A percentile compares a stretch with the other conserved stretches of the same genome.
phyloP scores from a whole-genome alignment of 805 yeast species.

The Saccharomycopsis fermentans region DNA sequence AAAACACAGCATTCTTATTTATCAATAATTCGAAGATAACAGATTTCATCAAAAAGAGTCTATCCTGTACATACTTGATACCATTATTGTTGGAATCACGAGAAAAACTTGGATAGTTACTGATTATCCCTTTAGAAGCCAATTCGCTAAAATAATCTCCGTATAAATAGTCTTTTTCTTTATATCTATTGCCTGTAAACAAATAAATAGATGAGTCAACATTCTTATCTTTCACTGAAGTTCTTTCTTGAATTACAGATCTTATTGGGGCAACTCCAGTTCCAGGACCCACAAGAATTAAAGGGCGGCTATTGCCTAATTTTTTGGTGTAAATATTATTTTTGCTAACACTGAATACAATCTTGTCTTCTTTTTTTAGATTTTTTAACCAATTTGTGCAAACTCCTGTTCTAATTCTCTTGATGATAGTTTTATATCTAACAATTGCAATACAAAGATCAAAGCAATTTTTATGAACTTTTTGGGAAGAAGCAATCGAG shows the following conservation, averaged over 20 bases:
- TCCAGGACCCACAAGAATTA: constrained; percentile 81
- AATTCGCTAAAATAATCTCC: constrained; percentile 40
- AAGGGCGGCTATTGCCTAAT: constrained; percentile 29
- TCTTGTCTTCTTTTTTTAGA: constrained; percentile 22
- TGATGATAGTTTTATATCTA: constrained; percentile 71
- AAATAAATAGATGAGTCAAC: constrained; percentile 33
- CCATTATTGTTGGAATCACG: constrained; percentile 30
- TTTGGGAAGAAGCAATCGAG: constrained; percentile 65
- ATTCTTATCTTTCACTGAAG: neutral
- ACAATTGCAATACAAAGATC: constrained; percentile 80
- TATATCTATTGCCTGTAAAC: constrained; percentile 67
- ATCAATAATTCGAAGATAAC: constrained; percentile 40
- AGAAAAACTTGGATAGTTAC: constrained; percentile 37
- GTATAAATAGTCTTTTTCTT: constrained; percentile 60
- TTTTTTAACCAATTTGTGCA: constrained; percentile 10
- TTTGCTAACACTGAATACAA: constrained; percentile 5
- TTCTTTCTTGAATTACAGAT: constrained; percentile 42
- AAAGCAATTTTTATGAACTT: constrained; percentile 25
- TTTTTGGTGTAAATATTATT: neutral
- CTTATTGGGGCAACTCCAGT: constrained; percentile 95
- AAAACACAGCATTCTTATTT: constrained; percentile 49
- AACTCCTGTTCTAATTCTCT: constrained; percentile 25
- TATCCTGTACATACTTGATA: constrained; percentile 71
- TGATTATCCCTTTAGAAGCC: constrained; percentile 24
- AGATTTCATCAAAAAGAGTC: constrained; percentile 41